phyloP scores from a whole-genome alignment of 176 grass and related monocot genomes.

The Cenchrus purpureus region DNA sequence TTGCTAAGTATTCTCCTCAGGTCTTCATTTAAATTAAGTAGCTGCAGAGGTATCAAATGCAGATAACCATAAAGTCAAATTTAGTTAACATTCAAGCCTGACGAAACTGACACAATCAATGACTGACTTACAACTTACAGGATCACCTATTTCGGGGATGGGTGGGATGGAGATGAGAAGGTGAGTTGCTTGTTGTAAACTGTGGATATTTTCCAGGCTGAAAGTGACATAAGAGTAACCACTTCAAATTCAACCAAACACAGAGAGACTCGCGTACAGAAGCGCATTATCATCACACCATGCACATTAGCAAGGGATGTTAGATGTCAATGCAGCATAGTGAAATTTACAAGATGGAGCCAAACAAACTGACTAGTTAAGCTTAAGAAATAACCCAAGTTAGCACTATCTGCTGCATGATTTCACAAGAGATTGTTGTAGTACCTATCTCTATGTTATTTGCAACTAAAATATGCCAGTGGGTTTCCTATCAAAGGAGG shows the following conservation, averaged over 20 bases:
- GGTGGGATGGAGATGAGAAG: slow-evolving; percentile 81
- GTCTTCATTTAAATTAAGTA: slow-evolving; percentile 54
- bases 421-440: neutral
- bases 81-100: neutral
- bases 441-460: neutral
- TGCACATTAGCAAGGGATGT: neutral
- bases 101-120: neutral
- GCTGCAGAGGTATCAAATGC: slow-evolving; percentile 52
- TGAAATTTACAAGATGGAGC: neutral
- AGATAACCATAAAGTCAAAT: neutral
- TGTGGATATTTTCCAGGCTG: slow-evolving; percentile 52
- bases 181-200: slow-evolving; percentile 61
- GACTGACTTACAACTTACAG: slow-evolving; percentile 51
- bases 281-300: neutral
- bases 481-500: neutral
- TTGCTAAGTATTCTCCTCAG: slow-evolving; percentile 51
- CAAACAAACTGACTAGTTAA: neutral
- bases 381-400: neutral
- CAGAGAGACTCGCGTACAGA: neutral
- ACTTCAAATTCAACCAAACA: neutral
- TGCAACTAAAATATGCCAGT: neutral
- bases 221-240: slow-evolving; percentile 16
- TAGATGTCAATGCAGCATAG: neutral
- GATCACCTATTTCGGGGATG: slow-evolving; percentile 65
- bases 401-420: neutral